Evolutionary conservation across 352 stramenopile species (phyloP).

Genomic region (Phytophthora capsici): DNA sequence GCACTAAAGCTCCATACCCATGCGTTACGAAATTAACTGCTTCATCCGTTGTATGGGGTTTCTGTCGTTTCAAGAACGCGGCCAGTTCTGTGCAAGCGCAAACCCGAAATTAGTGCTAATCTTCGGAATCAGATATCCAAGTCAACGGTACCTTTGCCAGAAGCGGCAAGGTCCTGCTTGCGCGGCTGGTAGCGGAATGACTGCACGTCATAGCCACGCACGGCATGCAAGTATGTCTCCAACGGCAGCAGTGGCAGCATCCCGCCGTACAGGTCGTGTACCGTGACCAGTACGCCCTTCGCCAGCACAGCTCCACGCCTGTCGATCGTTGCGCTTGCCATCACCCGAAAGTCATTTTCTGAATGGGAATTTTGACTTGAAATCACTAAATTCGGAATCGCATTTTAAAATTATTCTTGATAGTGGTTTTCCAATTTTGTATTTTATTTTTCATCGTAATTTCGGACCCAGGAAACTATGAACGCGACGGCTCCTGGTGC

Average conservation of each 20-base stretch:
- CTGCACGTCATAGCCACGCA: slow-evolving; percentile 50
- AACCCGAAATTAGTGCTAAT: neutral
- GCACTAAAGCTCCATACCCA: slow-evolving; percentile 71
- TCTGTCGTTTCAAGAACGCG: slow-evolving; percentile 59
- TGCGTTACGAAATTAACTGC: slow-evolving; percentile 76
- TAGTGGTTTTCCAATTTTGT: neutral
- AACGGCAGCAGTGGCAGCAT: slow-evolving; percentile 49
- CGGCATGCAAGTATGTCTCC: slow-evolving; percentile 49
- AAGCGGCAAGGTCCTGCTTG: slow-evolving; percentile 42
- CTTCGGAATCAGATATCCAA: slow-evolving; percentile 5
- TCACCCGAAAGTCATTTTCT: slow-evolving; percentile 5
- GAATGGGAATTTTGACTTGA: no score
- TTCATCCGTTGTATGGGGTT: slow-evolving; percentile 65
- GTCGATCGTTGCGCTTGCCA: slow-evolving; percentile 58
- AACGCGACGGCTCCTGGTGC: slow-evolving; percentile 94
- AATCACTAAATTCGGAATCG: no score
- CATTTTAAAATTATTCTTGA: neutral
- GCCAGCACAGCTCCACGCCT: slow-evolving; percentile 50
- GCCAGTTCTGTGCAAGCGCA: slow-evolving; percentile 40
- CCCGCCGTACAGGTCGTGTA: slow-evolving; percentile 72
- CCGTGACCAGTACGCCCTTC: slow-evolving; percentile 62
- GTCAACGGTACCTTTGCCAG: slow-evolving; percentile 41
- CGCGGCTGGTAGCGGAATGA: slow-evolving; percentile 58
- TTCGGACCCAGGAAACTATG: slow-evolving; percentile 18
- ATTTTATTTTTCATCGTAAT: neutral